These are phyloP conservation scores for Penicillium tannophilum DNA, from an alignment of 495 filamentous ascomycete genomes.

Conservation along the genomic window DNA sequence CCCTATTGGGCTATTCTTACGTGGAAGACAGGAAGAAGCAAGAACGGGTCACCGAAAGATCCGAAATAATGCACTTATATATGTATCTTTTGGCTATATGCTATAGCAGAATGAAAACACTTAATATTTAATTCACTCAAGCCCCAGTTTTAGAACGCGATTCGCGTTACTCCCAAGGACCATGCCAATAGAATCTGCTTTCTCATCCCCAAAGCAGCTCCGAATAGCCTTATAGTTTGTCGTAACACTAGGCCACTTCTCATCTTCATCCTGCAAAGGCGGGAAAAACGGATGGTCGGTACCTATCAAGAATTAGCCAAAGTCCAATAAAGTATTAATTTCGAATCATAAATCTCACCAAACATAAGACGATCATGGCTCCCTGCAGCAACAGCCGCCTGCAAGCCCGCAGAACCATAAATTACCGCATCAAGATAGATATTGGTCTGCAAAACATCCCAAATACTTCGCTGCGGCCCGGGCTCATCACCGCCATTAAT, in stretches of 20 bases:
- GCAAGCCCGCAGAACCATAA: slow-evolving; percentile 72
- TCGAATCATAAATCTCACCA: slow-evolving; percentile 47
- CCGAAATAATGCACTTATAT: background rate
- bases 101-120: background rate
- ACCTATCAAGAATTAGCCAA: slow-evolving; percentile 40
- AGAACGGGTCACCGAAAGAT: background rate
- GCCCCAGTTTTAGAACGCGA: slow-evolving; percentile 57
- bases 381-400: slow-evolving; percentile 63
- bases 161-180: slow-evolving; percentile 70
- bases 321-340: background rate
- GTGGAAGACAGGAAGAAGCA: background rate
- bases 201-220: slow-evolving; percentile 56
- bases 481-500: slow-evolving; percentile 49
- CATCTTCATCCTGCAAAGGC: slow-evolving; percentile 61
- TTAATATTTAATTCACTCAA: background rate
- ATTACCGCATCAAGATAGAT: slow-evolving; percentile 89
- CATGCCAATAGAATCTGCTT: slow-evolving; percentile 50
- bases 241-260: slow-evolving; percentile 80
- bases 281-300: slow-evolving; percentile 98
- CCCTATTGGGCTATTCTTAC: background rate
- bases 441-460: slow-evolving; percentile 84
- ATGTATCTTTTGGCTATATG: background rate
- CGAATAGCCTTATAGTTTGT: slow-evolving; percentile 75
- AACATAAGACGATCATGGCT: slow-evolving; percentile 70
- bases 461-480: slow-evolving; percentile 60